Evolutionary conservation across 345 rosid genomes (phyloP).

Genomic region (Reutealis trisperma): DNA sequence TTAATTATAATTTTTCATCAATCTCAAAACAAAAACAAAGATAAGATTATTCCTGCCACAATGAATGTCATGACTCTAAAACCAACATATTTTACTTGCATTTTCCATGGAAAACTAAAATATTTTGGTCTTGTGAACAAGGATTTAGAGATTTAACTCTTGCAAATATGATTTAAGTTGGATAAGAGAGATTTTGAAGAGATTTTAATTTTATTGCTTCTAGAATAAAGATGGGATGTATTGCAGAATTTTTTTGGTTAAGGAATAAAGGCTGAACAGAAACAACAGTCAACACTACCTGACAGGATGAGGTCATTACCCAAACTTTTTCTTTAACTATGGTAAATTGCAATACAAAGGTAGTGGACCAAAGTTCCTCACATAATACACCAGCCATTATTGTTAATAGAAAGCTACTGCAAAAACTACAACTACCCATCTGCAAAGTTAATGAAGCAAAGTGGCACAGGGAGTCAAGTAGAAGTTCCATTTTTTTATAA

Average conservation of each 20-base stretch:
- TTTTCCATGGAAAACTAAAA: background rate
- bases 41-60: too few relatives aligned
- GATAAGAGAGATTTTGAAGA: background rate
- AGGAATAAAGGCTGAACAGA: background rate
- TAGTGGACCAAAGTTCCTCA: background rate
- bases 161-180: background rate
- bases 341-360: background rate
- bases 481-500: background rate
- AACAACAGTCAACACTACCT: background rate
- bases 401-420: background rate
- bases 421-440: background rate
- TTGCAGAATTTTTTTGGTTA: background rate
- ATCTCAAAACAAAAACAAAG: background rate
- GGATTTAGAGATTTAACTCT: background rate
- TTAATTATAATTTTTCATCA: background rate
- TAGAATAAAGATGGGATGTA: background rate
- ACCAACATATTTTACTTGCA: background rate
- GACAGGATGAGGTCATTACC: background rate
- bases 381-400: background rate
- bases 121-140: background rate
- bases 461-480: background rate
- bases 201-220: background rate
- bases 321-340: background rate
- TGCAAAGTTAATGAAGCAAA: conserved; percentile 1
- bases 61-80: background rate